These are phyloP conservation scores for Schizophyllum amplum DNA, from an alignment of 1,284 basidiomycete genomes.

Conservation along the genomic window DNA sequence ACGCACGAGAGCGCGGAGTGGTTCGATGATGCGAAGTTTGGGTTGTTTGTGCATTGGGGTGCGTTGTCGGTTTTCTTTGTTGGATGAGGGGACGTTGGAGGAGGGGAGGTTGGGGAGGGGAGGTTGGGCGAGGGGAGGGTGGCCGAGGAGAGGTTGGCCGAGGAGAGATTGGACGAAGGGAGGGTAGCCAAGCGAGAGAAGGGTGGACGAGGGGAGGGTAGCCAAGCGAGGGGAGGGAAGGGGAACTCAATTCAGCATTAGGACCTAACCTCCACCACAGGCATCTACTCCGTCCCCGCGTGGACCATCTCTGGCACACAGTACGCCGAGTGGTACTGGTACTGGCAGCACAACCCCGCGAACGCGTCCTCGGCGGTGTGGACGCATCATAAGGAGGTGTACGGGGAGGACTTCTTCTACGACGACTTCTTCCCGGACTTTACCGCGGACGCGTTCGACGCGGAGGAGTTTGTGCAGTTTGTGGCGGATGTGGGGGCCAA, in stretches of 20 bases:
- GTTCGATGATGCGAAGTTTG: constrained; percentile 20
- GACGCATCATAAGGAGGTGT: constrained; percentile 40
- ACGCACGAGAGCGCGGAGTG: constrained; percentile 45
- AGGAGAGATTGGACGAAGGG: too few relatives aligned
- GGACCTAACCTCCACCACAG: neutral
- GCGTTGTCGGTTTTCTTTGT: neutral
- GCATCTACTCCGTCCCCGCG: neutral
- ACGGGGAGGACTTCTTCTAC: constrained; percentile 39
- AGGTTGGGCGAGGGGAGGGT: too few relatives aligned
- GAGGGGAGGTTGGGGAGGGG: too few relatives aligned
- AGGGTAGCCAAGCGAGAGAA: too few relatives aligned
- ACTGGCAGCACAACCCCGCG: constrained; percentile 18
- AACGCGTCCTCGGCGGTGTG: constrained; percentile 31
- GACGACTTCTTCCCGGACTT: constrained; percentile 53
- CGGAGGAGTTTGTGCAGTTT: constrained; percentile 45
- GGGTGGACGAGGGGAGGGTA: too few relatives aligned
- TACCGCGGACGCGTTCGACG: constrained; percentile 42
- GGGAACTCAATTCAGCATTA: neutral
- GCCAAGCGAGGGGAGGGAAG: too few relatives aligned
- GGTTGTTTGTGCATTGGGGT: neutral
- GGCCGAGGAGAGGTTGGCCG: too few relatives aligned
- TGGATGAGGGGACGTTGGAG: too few relatives aligned
- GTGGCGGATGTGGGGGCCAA: constrained; percentile 50
- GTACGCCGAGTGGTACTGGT: constrained; percentile 55
- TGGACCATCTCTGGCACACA: constrained; percentile 1